Evolutionary conservation across 169 alveolate genomes (phyloP).

Genomic region (Plasmodium fragile): DNA sequence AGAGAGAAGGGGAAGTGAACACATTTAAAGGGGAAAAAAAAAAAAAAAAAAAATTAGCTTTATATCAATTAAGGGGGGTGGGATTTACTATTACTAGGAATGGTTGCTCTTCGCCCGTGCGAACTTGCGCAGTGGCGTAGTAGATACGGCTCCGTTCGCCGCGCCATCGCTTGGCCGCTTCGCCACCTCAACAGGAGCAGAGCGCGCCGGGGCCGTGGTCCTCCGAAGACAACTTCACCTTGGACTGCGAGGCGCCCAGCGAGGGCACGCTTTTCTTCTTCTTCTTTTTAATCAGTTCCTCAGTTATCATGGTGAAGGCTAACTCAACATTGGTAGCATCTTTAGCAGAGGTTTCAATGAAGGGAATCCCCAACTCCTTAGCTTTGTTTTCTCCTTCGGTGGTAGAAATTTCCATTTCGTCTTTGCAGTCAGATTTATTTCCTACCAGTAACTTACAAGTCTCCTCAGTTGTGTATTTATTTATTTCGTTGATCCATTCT

Average conservation of each 20-base stretch:
- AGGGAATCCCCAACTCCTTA: slow-evolving; percentile 83
- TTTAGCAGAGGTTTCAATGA: slow-evolving; percentile 89
- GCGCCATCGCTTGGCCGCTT: not conserved
- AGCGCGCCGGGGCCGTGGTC: not conserved
- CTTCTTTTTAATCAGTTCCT: slow-evolving; percentile 71
- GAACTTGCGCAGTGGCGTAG: not conserved
- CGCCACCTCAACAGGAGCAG: slow-evolving; percentile 35
- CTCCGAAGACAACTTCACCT: slow-evolving; percentile 31
- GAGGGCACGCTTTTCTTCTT: slow-evolving; percentile 29
- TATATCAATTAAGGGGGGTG: not conserved
- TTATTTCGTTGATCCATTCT: slow-evolving; percentile 95
- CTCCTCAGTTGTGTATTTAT: slow-evolving; percentile 94
- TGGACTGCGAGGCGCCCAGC: slow-evolving; percentile 7
- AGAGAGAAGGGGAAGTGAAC: not conserved
- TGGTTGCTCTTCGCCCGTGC: not conserved
- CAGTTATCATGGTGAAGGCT: slow-evolving; percentile 82
- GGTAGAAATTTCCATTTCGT: slow-evolving; percentile 83
- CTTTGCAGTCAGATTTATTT: slow-evolving; percentile 94
- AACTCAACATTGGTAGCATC: slow-evolving; percentile 88
- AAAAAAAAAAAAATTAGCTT: not conserved
- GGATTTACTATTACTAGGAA: not conserved
- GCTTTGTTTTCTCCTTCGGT: slow-evolving; percentile 88
- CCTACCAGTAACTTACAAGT: slow-evolving; percentile 96
- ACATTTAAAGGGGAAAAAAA: not conserved
- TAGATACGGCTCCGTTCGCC: not conserved